Base-by-base conservation (phyloP, 192 early-diverging fungal species). In the Coemansia reversa region DNA sequence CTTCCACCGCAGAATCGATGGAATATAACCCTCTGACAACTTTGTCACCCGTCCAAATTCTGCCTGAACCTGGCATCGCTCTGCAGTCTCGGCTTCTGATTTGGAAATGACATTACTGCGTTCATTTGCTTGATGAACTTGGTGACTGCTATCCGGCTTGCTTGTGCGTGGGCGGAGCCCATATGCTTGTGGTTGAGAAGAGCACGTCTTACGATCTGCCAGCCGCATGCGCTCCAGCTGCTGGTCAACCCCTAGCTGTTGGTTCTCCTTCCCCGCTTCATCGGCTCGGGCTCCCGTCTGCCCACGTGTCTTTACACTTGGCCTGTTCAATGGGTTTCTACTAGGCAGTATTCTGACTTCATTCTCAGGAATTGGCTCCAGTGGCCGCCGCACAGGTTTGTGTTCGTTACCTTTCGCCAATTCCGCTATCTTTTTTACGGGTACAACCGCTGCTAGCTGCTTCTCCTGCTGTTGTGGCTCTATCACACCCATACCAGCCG, bases 31-130 rank as follows among this genome's bases (percentile, higher is more conserved):
- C 23, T 80, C 77, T 14, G 77, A 74, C 33, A 74, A 62, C 56
- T 67, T 80, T 32, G 71, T 71, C 24, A 73, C 67, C 22, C 62
- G 72, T 25, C 72, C 77, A 42, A 74, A 65, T 45, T 80, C 77
- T 18, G 77, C 71, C 27, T 69, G 56, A 18, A 72, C 70, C 42
- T 59, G 63, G 42, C 51, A 60, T 35, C 51, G 39, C 19, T 19
- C 49, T 19, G 63, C 47, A 29, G 51, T n/a, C 52, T 22, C 25
- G 16, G 53, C 53, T 50, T 57, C 56, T 60, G 27, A 19, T 61
- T 49, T 45, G 14, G 25, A 28, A 27, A 29, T 19, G 20, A 5
- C 14, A 45, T 45, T 45, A 45, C 39, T 45, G 39, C 12, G 14
- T 14, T 14, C 39, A 14, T 45, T 45, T 45, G 1, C 39, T 45